A percentile compares a stretch with the other conserved stretches of the same genome.
Conservation (phyloP, 176 grass and related monocot genomes). For the Eremochloa ophiuroides region DNA sequence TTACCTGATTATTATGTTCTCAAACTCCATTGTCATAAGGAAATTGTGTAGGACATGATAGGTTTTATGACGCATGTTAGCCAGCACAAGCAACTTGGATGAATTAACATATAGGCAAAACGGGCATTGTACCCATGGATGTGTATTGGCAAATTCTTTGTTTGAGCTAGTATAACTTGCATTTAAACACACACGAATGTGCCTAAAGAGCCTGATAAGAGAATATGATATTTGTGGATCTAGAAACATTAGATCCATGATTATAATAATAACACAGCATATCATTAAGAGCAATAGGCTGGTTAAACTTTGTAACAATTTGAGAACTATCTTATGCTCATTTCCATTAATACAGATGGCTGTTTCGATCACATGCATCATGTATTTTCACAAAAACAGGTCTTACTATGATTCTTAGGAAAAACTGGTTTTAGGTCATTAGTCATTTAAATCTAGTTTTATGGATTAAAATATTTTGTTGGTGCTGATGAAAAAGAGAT, state of each 20-base stretch:
- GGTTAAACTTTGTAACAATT: neutral
- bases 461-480: neutral
- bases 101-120: neutral
- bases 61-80: neutral
- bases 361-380: neutral
- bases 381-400: neutral
- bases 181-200: neutral
- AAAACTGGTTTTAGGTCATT: neutral
- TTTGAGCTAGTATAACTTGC: neutral
- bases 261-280: neutral
- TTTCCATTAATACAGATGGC: neutral
- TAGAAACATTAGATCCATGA: neutral
- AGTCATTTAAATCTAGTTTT: neutral
- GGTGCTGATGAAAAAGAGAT: neutral
- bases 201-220: neutral
- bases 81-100: neutral
- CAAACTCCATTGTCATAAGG: neutral
- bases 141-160: conserved; percentile 13
- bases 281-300: neutral
- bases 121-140: neutral
- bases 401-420: neutral
- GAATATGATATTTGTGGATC: conserved; percentile 2
- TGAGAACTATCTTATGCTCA: neutral
- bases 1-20: neutral
- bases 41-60: neutral